phyloP scores from a whole-genome alignment of 176 grass and related monocot genomes.

The Avena atlantica region DNA sequence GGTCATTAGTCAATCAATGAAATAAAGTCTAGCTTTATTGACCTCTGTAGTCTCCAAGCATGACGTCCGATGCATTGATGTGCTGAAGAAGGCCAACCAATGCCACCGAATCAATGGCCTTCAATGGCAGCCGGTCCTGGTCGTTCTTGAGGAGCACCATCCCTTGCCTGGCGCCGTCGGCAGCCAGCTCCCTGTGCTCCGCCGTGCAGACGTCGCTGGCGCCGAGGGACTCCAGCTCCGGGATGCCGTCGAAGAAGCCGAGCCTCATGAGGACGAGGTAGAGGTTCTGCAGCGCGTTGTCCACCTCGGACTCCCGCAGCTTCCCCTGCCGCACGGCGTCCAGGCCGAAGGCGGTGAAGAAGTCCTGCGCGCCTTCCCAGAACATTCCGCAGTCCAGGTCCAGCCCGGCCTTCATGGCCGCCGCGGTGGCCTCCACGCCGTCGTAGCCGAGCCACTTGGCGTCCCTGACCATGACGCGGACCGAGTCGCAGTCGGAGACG shows the following conservation, averaged over 20 bases:
- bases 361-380: slow-evolving; percentile 55
- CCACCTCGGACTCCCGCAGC: slow-evolving; percentile 60
- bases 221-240: slow-evolving; percentile 44
- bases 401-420: slow-evolving; percentile 56
- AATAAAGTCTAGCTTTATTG: background rate
- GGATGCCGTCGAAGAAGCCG: slow-evolving; percentile 78
- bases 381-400: slow-evolving; percentile 65
- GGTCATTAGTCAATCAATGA: background rate
- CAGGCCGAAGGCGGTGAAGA: slow-evolving; percentile 51
- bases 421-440: slow-evolving; percentile 49
- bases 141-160: slow-evolving; percentile 77
- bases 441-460: slow-evolving; percentile 52
- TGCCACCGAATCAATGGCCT: slow-evolving; percentile 15
- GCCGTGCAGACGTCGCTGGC: slow-evolving; percentile 28
- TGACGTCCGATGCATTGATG: slow-evolving; percentile 58
- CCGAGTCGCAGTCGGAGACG: slow-evolving; percentile 78
- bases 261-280: slow-evolving; percentile 67
- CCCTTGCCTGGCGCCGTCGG: slow-evolving; percentile 59
- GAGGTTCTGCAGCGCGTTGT: slow-evolving; percentile 67
- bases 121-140: slow-evolving; percentile 44
- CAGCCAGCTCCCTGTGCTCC: slow-evolving; percentile 55
- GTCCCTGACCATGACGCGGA: slow-evolving; percentile 53
- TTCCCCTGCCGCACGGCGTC: slow-evolving; percentile 55
- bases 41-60: slow-evolving; percentile 64
- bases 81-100: slow-evolving; percentile 57